phyloP scores from a whole-genome alignment of 2,329 filamentous ascomycete species.

The Ilyonectria robusta region DNA sequence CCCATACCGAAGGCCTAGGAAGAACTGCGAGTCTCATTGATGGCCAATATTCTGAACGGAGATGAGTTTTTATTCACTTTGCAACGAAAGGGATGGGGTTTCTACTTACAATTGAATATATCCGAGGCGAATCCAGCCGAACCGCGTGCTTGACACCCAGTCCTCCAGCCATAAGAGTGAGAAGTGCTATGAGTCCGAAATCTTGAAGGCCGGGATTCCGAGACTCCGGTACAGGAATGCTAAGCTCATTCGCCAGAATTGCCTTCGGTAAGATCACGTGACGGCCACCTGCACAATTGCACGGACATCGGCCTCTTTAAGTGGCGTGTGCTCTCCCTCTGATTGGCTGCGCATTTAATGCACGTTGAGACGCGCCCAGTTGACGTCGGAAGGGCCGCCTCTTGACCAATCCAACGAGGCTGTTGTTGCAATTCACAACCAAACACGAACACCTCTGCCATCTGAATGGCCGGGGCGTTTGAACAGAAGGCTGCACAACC shows the following conservation, averaged over 20 bases:
- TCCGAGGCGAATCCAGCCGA: slow-evolving; percentile 3
- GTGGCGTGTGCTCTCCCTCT: background rate
- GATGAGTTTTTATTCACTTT: background rate
- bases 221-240: slow-evolving; percentile 8
- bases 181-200: slow-evolving; percentile 17
- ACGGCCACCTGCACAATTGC: too few relatives aligned
- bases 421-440: background rate
- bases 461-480: slow-evolving; percentile 19
- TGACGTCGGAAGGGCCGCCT: background rate
- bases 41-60: slow-evolving; percentile 25
- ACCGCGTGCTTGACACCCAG: slow-evolving; percentile 12
- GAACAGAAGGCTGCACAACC: slow-evolving; percentile 22
- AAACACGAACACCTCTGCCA: background rate
- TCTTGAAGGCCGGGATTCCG: slow-evolving; percentile 4
- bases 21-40: slow-evolving; percentile 43
- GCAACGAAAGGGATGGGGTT: slow-evolving; percentile 18
- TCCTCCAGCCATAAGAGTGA: slow-evolving; percentile 6
- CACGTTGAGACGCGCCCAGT: slow-evolving; percentile 1
- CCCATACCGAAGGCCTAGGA: slow-evolving; percentile 42
- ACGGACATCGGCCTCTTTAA: background rate
- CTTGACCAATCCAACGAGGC: slow-evolving; percentile 4
- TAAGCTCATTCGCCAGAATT: slow-evolving; percentile 6
- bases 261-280: slow-evolving; percentile 34
- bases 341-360: slow-evolving; percentile 41
- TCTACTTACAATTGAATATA: slow-evolving; percentile 18